phyloP scores from a whole-genome alignment of 805 yeast genomes.

The Candida maris region DNA sequence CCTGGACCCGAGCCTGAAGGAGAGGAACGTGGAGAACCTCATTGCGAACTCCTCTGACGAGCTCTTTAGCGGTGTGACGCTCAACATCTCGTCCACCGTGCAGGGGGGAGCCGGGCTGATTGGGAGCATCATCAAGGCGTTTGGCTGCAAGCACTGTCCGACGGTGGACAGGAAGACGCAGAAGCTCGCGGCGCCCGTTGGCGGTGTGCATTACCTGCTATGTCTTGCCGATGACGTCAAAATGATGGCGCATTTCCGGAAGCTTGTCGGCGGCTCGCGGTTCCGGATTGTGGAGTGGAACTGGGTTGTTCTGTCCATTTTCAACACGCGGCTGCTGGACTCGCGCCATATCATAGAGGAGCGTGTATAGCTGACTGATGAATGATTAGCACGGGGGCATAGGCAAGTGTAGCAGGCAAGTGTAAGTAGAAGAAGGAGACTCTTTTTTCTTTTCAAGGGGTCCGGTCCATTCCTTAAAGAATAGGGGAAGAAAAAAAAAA shows the following conservation, averaged over 20 bases:
- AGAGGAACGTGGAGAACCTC: constrained; percentile 15
- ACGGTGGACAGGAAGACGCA: constrained; percentile 19
- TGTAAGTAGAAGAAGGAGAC: too few relatives aligned
- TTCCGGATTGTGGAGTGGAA: constrained; percentile 55
- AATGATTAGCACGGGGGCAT: too few relatives aligned
- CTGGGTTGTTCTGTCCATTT: constrained; percentile 57
- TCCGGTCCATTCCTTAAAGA: too few relatives aligned
- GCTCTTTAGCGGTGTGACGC: constrained; percentile 45
- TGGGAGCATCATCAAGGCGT: constrained; percentile 53
- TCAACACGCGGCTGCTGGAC: constrained; percentile 37
- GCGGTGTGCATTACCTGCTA: constrained; percentile 23
- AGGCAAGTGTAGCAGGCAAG: too few relatives aligned
- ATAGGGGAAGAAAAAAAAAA: constrained; percentile 7
- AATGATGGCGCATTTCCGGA: constrained; percentile 28
- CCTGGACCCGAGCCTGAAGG: constrained; percentile 19
- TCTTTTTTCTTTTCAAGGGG: too few relatives aligned
- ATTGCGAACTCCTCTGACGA: constrained; percentile 21
- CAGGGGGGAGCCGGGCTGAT: constrained; percentile 60
- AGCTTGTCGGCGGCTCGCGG: constrained; percentile 17
- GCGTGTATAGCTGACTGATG: constrained; percentile 1
- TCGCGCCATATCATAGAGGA: constrained; percentile 19
- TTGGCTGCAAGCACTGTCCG: constrained; percentile 39
- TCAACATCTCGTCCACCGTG: constrained; percentile 55
- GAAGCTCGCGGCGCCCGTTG: constrained; percentile 10
- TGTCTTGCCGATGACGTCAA: constrained; percentile 30